Evolutionary conservation across 768 basidiomycete species (phyloP), one percentile per base, ranked within the genome.

Genomic region (Butyriboletus loyo): DNA sequence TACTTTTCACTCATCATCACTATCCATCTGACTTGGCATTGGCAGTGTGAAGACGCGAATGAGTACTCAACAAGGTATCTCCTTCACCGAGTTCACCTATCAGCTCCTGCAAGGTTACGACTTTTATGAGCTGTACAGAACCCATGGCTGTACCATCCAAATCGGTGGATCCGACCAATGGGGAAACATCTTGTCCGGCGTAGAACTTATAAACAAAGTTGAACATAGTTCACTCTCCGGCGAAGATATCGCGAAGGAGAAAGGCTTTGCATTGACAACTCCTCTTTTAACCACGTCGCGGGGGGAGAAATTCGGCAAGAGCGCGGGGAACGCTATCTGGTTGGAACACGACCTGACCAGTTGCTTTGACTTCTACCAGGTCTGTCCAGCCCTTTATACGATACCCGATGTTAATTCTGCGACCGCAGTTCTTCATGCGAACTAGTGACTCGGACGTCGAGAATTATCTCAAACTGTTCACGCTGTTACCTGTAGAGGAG

Each of bases 41-140:
- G 30, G 34, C 55, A 97, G 95, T 59, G 94, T 97, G 34, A 86
- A 86, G 53, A 81, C 83, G 27, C 87, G 96, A 25, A 76, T 98
- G 49, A 73, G 76, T 7, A 84, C 90, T 0, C 84, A 87, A 55
- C 82, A 85, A 60, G 96, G 96, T 40, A 86, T 98, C 55, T 97
- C 95, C n/a, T 99, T 96, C 74, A 93, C 95, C 19, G 97, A 99
- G 67, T 98, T 99, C 72, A 85, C 91, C 4, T 99, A 99, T 68
- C 97, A 99, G 64, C 83, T 99, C 22, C 79, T 99, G 25, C 97
- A 99, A 73, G 97, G 93, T 11, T 91, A 94, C 72, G 97, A 99
- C 71, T 99, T 97, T 72, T 81, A 87, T 58, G 75, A 85, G 60
- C 78, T 99, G 9, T 73, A 88, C 66, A 75, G 77, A 57, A 67